Conservation (phyloP, 1,284 basidiomycete genomes). For the Entoloma clypeatum region DNA sequence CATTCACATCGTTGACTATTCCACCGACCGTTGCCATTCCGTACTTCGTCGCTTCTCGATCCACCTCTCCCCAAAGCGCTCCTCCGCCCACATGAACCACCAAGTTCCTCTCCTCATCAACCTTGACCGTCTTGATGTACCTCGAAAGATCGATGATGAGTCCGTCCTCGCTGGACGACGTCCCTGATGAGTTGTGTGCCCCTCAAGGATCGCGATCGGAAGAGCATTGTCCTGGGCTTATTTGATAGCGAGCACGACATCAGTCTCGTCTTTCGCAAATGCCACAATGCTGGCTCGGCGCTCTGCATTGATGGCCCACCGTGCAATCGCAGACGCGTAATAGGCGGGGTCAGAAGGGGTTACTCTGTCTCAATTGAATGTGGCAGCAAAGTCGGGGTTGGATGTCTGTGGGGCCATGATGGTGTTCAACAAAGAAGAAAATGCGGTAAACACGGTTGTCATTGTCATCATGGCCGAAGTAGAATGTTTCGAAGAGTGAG, state of each 20-base stretch:
- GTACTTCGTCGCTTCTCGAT: slow-evolving; percentile 28
- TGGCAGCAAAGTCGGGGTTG: too few species aligned
- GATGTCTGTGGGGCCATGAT: too few species aligned
- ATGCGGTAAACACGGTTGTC: too few species aligned
- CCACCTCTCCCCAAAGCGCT: slow-evolving; percentile 29
- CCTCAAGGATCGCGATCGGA: background rate
- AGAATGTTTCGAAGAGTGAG: too few species aligned
- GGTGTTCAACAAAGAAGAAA: too few species aligned
- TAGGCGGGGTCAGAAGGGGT: background rate
- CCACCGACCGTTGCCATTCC: slow-evolving; percentile 31
- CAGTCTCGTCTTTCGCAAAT: background rate
- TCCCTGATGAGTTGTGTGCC: background rate
- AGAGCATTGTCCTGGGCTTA: background rate
- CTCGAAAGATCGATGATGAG: too few species aligned
- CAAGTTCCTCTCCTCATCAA: too few species aligned
- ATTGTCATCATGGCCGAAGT: too few species aligned
- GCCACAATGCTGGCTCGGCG: background rate
- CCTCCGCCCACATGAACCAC: too few species aligned
- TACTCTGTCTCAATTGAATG: too few species aligned
- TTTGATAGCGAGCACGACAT: background rate
- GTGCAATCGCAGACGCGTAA: background rate
- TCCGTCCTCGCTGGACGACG: slow-evolving; percentile 1
- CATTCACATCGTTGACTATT: slow-evolving; percentile 28
- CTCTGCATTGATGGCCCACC: background rate
- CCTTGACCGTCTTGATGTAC: too few species aligned